These are phyloP conservation scores for Phytopythium vexans DNA, from an alignment of 352 stramenopile genomes.

Conservation along the genomic window DNA sequence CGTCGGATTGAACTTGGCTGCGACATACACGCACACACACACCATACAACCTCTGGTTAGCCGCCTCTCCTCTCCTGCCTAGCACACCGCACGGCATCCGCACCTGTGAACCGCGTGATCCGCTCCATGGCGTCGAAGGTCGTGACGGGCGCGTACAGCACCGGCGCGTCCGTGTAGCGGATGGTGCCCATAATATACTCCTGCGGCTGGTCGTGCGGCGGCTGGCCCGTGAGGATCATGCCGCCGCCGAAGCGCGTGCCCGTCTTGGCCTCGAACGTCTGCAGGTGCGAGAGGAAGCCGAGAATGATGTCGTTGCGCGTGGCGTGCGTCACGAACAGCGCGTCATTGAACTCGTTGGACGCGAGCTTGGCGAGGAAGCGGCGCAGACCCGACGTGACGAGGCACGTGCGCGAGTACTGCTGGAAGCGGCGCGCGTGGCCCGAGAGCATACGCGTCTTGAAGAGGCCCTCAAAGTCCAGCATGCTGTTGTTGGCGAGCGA, in stretches of 20 bases:
- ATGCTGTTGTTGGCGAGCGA: conserved; percentile 79
- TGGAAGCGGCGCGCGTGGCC: conserved; percentile 55
- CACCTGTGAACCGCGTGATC: conserved; percentile 78
- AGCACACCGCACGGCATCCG: too few species aligned
- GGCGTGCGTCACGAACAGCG: conserved; percentile 88
- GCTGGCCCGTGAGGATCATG: conserved; percentile 85
- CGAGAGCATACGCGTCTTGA: conserved; percentile 66
- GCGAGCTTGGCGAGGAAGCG: conserved; percentile 82
- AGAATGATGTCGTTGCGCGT: conserved; percentile 91
- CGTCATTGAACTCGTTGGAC: conserved; percentile 68
- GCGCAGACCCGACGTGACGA: conserved; percentile 85
- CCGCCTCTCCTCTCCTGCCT: neutral
- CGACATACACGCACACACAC: conserved; percentile 9
- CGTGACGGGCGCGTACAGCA: conserved; percentile 78
- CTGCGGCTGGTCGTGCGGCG: conserved; percentile 70
- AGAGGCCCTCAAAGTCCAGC: conserved; percentile 88
- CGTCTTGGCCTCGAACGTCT: conserved; percentile 69
- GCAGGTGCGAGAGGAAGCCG: conserved; percentile 76
- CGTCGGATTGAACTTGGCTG: conserved; percentile 87
- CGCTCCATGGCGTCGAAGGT: conserved; percentile 81
- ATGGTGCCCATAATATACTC: conserved; percentile 81
- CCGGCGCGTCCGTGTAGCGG: conserved; percentile 43
- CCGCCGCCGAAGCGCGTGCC: conserved; percentile 75
- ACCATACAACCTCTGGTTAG: neutral
- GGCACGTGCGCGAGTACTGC: conserved; percentile 70